phyloP scores from a whole-genome alignment of 1,139 yeast genomes.

The Eremothecium coryli region DNA sequence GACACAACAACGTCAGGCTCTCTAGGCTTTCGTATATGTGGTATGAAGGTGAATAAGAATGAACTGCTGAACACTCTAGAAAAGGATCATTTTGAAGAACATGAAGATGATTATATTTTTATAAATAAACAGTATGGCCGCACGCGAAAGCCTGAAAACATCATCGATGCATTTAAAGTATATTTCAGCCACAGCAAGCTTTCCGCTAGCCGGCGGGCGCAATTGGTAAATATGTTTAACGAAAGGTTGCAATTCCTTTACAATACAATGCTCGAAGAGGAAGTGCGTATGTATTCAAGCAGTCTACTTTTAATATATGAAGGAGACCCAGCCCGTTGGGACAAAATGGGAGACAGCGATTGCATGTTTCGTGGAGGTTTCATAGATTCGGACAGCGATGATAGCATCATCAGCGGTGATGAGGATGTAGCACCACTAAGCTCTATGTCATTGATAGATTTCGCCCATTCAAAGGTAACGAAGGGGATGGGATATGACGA shows the following conservation, averaged over 20 bases:
- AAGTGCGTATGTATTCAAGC: slow-evolving; percentile 62
- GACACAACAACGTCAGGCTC: slow-evolving; percentile 70
- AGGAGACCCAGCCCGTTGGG: slow-evolving; percentile 49
- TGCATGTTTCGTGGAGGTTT: slow-evolving; percentile 33
- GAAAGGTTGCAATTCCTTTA: slow-evolving; percentile 55
- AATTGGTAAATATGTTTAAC: slow-evolving; percentile 37
- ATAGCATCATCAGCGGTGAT: slow-evolving; percentile 30
- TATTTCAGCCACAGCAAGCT: slow-evolving; percentile 40
- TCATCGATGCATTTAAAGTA: slow-evolving; percentile 41
- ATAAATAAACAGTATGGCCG: slow-evolving; percentile 71
- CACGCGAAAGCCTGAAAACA: slow-evolving; percentile 37
- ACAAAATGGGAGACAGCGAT: slow-evolving; percentile 32
- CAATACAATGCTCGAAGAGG: slow-evolving; percentile 52
- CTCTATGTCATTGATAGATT: slow-evolving; percentile 64
- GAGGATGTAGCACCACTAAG: slow-evolving; percentile 32
- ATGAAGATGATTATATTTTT: slow-evolving; percentile 36
- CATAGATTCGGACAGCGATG: slow-evolving; percentile 11
- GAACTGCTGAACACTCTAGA: slow-evolving; percentile 10
- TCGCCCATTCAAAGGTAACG: slow-evolving; percentile 70
- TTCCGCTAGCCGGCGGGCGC: slow-evolving; percentile 27
- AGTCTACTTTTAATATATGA: slow-evolving; percentile 72
- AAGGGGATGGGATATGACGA: slow-evolving; percentile 66
- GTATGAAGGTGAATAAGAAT: slow-evolving; percentile 55
- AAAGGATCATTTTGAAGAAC: slow-evolving; percentile 20
- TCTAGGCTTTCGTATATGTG: slow-evolving; percentile 70